Percentiles rank a stretch among this genome's conserved stretches.
Conservation (phyloP, 768 basidiomycete species). For the Tephrocybe sp. region DNA sequence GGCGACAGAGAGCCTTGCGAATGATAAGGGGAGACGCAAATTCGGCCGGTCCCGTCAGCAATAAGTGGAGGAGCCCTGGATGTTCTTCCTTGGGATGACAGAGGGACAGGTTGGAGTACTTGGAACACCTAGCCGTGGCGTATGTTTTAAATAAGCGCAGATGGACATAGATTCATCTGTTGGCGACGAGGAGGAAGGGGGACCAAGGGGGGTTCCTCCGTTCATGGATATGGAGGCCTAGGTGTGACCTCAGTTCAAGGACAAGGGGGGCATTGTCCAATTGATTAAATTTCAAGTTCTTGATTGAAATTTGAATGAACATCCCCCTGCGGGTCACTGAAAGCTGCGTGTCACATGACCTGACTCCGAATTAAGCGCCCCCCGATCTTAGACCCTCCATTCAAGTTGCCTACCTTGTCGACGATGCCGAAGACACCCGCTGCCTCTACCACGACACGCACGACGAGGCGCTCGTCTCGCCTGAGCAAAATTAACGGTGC, state of each 20-base stretch:
- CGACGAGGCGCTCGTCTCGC: slow-evolving; percentile 28
- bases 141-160: neutral
- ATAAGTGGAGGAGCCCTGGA: neutral
- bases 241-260: no score
- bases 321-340: neutral
- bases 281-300: no score
- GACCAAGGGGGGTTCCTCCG: no score
- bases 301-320: no score
- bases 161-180: slow-evolving; percentile 12
- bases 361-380: no score
- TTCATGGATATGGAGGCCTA: no score
- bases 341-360: slow-evolving; percentile 8
- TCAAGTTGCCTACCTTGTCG: no score
- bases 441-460: slow-evolving; percentile 5
- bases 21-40: neutral
- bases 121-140: slow-evolving; percentile 1
- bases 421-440: slow-evolving; percentile 20
- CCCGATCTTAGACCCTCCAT: no score
- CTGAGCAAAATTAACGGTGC: slow-evolving; percentile 22
- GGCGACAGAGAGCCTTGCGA: no score
- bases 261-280: no score
- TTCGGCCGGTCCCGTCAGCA: neutral
- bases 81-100: neutral
- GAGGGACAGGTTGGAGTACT: neutral
- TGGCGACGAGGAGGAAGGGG: neutral